Evolutionary conservation across 1,139 yeast genomes (phyloP).

Genomic region (Kluyveromyces marxianus): DNA sequence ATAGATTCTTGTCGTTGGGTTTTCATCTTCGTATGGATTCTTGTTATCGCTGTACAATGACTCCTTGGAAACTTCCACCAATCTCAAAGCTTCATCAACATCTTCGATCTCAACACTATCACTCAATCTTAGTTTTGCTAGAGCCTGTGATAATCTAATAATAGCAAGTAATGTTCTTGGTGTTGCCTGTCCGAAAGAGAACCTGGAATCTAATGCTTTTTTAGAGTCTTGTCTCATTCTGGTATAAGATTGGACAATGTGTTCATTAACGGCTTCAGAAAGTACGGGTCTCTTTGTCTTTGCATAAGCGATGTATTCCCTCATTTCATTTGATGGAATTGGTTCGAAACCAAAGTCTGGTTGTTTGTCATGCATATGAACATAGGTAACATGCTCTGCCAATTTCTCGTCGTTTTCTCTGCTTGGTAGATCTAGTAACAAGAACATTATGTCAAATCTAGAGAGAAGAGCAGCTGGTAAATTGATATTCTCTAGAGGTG

Average conservation of each 20-base stretch:
- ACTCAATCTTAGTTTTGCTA: slow-evolving; percentile 82
- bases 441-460: slow-evolving; percentile 84
- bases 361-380: slow-evolving; percentile 86
- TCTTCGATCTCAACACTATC: slow-evolving; percentile 65
- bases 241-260: slow-evolving; percentile 80
- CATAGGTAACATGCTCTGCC: slow-evolving; percentile 91
- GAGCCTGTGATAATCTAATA: slow-evolving; percentile 87
- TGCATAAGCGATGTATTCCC: slow-evolving; percentile 86
- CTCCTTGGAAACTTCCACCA: slow-evolving; percentile 78
- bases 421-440: slow-evolving; percentile 78
- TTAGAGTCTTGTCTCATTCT: slow-evolving; percentile 89
- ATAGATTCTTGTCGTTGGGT: slow-evolving; percentile 53
- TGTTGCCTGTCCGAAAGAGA: slow-evolving; percentile 84
- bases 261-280: slow-evolving; percentile 80
- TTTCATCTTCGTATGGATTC: slow-evolving; percentile 45
- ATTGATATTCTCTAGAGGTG: slow-evolving; percentile 93
- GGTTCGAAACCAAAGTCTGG: slow-evolving; percentile 75
- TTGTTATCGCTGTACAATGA: slow-evolving; percentile 57
- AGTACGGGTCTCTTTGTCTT: slow-evolving; percentile 80
- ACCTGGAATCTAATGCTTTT: slow-evolving; percentile 63
- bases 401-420: slow-evolving; percentile 75
- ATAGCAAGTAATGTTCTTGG: slow-evolving; percentile 93
- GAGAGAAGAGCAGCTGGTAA: slow-evolving; percentile 94
- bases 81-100: slow-evolving; percentile 91
- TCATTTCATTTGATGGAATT: slow-evolving; percentile 67